These are phyloP conservation scores for Combretum micranthum DNA, from an alignment of 345 rosid species.

Conservation along the genomic window DNA sequence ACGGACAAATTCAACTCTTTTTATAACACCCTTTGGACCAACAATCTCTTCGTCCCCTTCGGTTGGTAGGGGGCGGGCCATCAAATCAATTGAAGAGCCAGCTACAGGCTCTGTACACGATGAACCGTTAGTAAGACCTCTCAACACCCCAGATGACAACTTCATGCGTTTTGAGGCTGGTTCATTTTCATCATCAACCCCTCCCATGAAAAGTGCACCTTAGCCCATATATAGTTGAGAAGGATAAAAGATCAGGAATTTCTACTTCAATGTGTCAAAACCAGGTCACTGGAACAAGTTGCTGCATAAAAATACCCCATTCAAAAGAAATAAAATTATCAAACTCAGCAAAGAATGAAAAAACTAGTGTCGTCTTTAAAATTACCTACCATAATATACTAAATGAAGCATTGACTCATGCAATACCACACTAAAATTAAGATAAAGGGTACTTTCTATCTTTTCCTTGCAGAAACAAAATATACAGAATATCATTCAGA, in stretches of 20 bases:
- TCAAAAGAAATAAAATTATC: too few relatives aligned
- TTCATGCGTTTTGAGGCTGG: constrained; percentile 56
- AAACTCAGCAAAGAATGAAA: too few relatives aligned
- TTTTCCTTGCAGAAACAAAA: too few relatives aligned
- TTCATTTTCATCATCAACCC: constrained; percentile 51
- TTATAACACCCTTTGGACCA: constrained; percentile 57
- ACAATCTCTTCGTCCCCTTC: constrained; percentile 51
- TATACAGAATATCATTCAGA: too few relatives aligned
- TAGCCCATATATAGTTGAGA: constrained; percentile 47
- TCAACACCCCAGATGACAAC: constrained; percentile 29
- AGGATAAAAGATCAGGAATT: constrained; percentile 7
- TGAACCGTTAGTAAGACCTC: constrained; percentile 39
- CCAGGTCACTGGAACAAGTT: constrained; percentile 8
- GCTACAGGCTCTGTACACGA: constrained; percentile 25
- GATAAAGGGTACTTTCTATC: too few relatives aligned
- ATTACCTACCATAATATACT: too few relatives aligned
- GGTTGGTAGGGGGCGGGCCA: constrained; percentile 52
- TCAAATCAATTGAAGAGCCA: constrained; percentile 38
- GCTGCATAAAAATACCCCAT: constrained; percentile 18
- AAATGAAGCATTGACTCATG: too few relatives aligned
- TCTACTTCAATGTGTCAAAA: constrained; percentile 6
- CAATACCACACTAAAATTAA: too few relatives aligned
- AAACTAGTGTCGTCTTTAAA: too few relatives aligned
- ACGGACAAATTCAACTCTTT: constrained; percentile 49
- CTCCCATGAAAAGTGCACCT: constrained; percentile 62